These are phyloP conservation scores for Medicago ruthenica DNA, from an alignment of 306 rosid species.

Conservation along the genomic window DNA sequence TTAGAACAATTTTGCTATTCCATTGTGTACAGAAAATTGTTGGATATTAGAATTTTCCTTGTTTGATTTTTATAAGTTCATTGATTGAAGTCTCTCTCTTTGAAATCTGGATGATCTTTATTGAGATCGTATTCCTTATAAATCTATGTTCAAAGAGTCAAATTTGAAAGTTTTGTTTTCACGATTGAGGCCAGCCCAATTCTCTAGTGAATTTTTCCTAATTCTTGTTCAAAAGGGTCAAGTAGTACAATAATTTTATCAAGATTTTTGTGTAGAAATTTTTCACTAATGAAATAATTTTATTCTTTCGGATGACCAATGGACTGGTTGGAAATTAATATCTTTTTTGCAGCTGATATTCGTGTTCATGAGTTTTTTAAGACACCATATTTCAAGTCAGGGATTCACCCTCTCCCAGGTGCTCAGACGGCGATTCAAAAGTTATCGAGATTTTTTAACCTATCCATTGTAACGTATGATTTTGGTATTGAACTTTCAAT, in stretches of 20 bases:
- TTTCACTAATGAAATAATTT: background rate
- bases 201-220: background rate
- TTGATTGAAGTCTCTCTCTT: conserved; percentile 22
- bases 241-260: conserved; percentile 14
- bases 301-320: conserved; percentile 16
- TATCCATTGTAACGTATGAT: conserved; percentile 91
- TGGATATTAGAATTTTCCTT: conserved; percentile 23
- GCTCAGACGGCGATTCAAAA: conserved; percentile 75
- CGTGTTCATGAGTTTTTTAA: conserved; percentile 94
- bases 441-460: conserved; percentile 78
- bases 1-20: conserved; percentile 29
- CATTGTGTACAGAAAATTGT: conserved; percentile 14
- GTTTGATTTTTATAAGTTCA: conserved; percentile 20
- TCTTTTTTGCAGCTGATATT: conserved; percentile 69
- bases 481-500: conserved; percentile 39
- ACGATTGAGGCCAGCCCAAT: no score
- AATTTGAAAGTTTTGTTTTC: background rate
- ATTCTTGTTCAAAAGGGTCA: conserved; percentile 5
- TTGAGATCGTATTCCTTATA: conserved; percentile 27
- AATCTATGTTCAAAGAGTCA: conserved; percentile 21
- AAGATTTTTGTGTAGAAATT: background rate
- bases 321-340: conserved; percentile 31
- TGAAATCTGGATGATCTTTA: conserved; percentile 25
- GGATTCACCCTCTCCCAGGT: conserved; percentile 92
- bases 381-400: conserved; percentile 84